These are phyloP conservation scores for Aspergillus tamarii DNA, from an alignment of 2,329 filamentous ascomycete genomes.

Conservation along the genomic window DNA sequence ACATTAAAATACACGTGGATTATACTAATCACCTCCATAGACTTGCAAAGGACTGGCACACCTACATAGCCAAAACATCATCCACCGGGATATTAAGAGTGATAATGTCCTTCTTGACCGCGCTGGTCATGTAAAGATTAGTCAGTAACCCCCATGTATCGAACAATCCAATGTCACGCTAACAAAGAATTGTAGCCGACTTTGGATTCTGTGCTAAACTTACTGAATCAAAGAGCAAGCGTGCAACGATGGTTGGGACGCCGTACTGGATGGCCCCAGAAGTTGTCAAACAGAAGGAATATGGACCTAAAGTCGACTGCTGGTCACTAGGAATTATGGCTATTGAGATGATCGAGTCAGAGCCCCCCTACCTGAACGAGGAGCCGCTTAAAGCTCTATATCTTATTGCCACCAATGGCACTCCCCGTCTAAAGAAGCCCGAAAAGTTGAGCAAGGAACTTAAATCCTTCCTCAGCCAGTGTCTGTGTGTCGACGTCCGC, in stretches of 20 bases:
- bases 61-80: slow-evolving; percentile 93
- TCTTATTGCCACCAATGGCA: slow-evolving; percentile 96
- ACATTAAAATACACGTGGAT: not conserved
- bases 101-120: slow-evolving; percentile 96
- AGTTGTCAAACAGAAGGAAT: slow-evolving; percentile 99
- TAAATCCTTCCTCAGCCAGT: slow-evolving; percentile 95
- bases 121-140: slow-evolving; percentile 96
- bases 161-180: slow-evolving; percentile 1
- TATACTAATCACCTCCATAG: slow-evolving; percentile 52
- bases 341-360: slow-evolving; percentile 99
- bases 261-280: slow-evolving; percentile 99
- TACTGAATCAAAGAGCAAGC: slow-evolving; percentile 94
- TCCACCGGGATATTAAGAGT: slow-evolving; percentile 98
- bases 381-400: slow-evolving; percentile 97
- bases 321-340: slow-evolving; percentile 99
- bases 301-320: slow-evolving; percentile 96
- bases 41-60: slow-evolving; percentile 95
- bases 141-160: slow-evolving; percentile 59
- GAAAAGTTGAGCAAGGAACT: slow-evolving; percentile 98
- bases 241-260: slow-evolving; percentile 98
- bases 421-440: slow-evolving; percentile 94
- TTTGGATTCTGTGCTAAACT: slow-evolving; percentile 99
- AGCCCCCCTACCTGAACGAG: slow-evolving; percentile 96
- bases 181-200: slow-evolving; percentile 69
- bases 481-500: slow-evolving; percentile 94